Base-by-base conservation (phyloP, 2,329 filamentous ascomycete genomes). In the Microdochium paspali region DNA sequence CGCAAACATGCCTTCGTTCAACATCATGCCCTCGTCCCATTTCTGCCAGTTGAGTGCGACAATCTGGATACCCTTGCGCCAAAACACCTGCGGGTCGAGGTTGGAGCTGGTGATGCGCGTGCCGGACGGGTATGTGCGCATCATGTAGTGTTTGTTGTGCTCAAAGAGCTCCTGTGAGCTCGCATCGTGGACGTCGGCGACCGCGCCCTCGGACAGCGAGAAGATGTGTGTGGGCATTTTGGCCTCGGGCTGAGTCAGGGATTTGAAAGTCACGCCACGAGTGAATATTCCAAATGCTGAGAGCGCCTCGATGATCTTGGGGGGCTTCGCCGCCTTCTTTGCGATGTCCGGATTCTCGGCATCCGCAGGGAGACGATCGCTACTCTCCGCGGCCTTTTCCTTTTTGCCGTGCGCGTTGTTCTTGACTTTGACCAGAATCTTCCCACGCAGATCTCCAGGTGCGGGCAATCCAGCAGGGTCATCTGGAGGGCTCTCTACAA, bases 1-100 rank as follows among this genome's bases (percentile, higher is more conserved):
- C 2, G 81, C 77, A 65, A 95, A 95, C 88, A 95, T 93, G 56
- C 81, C 90, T 60, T 93, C 84, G 60, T 96, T 96, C 13, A 95
- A 76, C 91, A 96, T 96, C 84, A 94, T 94, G 26, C 88, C 90
- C 56, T 88, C 85, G 58, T 96, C 90, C 64, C 86, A 83, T 51
- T 83, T 84, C 65, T 97, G 90, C 88, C 90, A 97, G 67, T 96
- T 96, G 51, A 97, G 71, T 0, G 90, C 90, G 1, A 94, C 89
- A 56, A 96, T 84, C 65, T 96, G 90, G 3, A 94, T 84, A 13
- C 90, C 90, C 53, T 87, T 84, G 26, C 88, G 78, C 90, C 90
- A 96, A 65, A 90, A 93, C 3, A 84, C 75, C 1, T 82, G 79
- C 4, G 91, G 90, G 55, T 95, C 88, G 12, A 94, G 73, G 60